Percentiles rank a stretch among this genome's conserved stretches.
Conservation (phyloP, 75 land plant genomes). For the Ceratopteris richardii region DNA sequence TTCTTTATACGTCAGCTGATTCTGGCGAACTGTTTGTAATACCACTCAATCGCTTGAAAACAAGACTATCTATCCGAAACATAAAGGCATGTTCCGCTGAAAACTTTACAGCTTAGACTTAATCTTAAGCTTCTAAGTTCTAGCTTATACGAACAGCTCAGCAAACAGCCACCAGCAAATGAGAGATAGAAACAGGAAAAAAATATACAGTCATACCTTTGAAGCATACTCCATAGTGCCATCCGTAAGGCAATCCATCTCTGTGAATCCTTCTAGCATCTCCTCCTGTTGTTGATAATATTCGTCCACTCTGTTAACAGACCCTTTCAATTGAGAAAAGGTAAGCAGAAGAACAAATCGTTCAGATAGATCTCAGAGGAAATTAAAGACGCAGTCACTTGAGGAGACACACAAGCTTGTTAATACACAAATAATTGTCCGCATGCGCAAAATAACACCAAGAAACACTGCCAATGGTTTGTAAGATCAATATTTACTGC, state of each 20-base stretch:
- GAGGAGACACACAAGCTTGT: background rate
- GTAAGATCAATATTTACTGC: background rate
- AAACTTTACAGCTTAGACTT: too few relatives aligned
- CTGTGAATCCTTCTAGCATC: constrained; percentile 76
- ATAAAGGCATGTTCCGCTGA: too few relatives aligned
- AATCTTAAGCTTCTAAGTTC: too few relatives aligned
- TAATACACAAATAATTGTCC: too few relatives aligned
- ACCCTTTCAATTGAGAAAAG: constrained; percentile 14
- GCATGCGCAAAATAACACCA: background rate
- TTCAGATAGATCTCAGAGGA: background rate
- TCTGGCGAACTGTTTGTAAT: too few relatives aligned
- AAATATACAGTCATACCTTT: constrained; percentile 24
- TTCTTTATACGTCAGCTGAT: too few relatives aligned
- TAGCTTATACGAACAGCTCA: too few relatives aligned
- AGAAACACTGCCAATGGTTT: background rate
- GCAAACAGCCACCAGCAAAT: too few relatives aligned
- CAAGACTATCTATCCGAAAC: too few relatives aligned
- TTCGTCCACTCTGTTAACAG: constrained; percentile 60
- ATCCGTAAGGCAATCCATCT: constrained; percentile 79
- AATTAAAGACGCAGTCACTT: background rate
- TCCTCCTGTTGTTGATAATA: constrained; percentile 92
- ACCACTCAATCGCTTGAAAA: too few relatives aligned
- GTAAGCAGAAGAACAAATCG: background rate
- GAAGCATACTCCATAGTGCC: constrained; percentile 43
- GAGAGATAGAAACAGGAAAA: too few relatives aligned